Evolutionary conservation across 352 stramenopile genomes (phyloP), one percentile per base, ranked within the genome.

Genomic region (Phytopythium aichiense): DNA sequence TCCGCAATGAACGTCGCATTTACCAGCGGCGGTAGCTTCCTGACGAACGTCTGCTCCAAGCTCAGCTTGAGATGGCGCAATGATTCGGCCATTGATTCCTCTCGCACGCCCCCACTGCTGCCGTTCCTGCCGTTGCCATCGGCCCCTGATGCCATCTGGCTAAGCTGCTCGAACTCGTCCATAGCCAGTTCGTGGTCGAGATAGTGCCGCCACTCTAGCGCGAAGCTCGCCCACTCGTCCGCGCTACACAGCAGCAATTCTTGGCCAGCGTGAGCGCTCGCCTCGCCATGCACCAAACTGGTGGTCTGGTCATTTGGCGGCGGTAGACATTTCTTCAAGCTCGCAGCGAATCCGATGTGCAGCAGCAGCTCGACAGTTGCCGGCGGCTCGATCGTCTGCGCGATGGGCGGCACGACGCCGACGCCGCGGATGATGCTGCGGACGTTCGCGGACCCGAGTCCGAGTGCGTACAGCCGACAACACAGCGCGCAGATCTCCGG

Each of bases 401-500:
- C 72, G 12, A 75, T 67, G n/a, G 69, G 74, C 42, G 82, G 71
- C 1, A 91, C 65, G 50, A 83, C 88, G 0, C 82, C 84, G 46
- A 94, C 77, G 40, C 84, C 84, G 20, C 70, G 72, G 30, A 92
- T 58, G 16, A 91, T 58, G 7, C 74, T 71, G 15, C 70, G 71
- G n/a, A 88, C 60, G 42, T 87, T 79, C 11, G 72, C 83, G 15
- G 74, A 84, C 22, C 81, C 63, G 56, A 94, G 57, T 18, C 80
- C 77, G 33, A 92, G 68, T 7, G 81, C 81, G 63, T 91, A 92
- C 31, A 94, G 58, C 6, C 85, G 78, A 42, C 83, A 94, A 54
- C 85, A 92, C 6, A 94, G 69, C 37, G 83, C 83, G 23, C 81
- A 91, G 18, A 94, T 85, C 62, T 94, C 81, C 2, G 81, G 81